Evolutionary conservation across 2,329 filamentous ascomycete genomes (phyloP).

Genomic region (Colletotrichum graminicola): DNA sequence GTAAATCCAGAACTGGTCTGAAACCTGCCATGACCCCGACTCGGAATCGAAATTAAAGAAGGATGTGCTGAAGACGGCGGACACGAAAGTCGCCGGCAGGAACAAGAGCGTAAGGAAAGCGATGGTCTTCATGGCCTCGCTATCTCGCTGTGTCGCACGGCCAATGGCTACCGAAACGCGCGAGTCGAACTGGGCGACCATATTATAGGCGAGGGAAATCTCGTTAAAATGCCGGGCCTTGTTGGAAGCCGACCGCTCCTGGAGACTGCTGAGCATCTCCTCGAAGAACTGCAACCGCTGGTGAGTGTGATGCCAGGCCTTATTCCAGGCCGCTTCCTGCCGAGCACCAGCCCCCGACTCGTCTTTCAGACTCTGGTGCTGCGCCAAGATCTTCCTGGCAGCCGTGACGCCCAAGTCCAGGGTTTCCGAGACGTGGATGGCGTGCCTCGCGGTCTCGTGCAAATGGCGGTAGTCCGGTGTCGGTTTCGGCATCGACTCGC

Average conservation of each 20-base stretch:
- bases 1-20: constrained; percentile 52
- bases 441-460: constrained; percentile 59
- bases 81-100: constrained; percentile 65
- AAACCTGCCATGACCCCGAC: constrained; percentile 47
- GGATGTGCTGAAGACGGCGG: constrained; percentile 59
- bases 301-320: constrained; percentile 45
- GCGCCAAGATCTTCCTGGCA: constrained; percentile 48
- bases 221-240: constrained; percentile 64
- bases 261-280: constrained; percentile 52
- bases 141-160: constrained; percentile 57
- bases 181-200: constrained; percentile 57
- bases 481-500: constrained; percentile 40
- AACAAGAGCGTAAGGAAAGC: constrained; percentile 63
- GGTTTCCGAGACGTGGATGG: constrained; percentile 59
- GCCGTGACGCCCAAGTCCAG: constrained; percentile 52
- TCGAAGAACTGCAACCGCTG: constrained; percentile 51
- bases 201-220: constrained; percentile 65
- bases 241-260: constrained; percentile 54
- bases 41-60: constrained; percentile 54
- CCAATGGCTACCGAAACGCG: constrained; percentile 55
- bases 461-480: constrained; percentile 52
- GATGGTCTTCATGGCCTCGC: constrained; percentile 64
- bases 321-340: constrained; percentile 8
- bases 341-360: background rate
- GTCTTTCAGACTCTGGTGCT: constrained; percentile 47